Percentiles rank a stretch among this genome's conserved stretches.
These are phyloP conservation scores for Pyrus hybrid DNA, from an alignment of 331 rosid species.

Conservation along the genomic window DNA sequence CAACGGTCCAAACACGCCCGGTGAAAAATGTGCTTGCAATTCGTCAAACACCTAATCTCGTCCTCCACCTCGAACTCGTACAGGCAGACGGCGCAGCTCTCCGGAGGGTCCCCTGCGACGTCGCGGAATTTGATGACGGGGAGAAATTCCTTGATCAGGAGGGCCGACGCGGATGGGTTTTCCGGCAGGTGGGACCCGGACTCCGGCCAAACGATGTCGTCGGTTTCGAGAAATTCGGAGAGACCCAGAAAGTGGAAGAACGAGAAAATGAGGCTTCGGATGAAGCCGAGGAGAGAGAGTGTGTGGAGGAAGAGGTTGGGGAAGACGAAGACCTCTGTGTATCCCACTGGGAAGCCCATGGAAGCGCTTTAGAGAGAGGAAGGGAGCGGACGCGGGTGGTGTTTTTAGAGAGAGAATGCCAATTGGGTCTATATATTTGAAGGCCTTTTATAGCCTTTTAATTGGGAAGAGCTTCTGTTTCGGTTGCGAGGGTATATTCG, in stretches of 20 bases:
- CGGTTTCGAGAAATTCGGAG: slow-evolving; percentile 62
- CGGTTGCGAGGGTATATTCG: background rate
- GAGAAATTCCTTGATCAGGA: slow-evolving; percentile 61
- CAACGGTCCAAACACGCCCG: slow-evolving; percentile 83
- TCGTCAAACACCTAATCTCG: slow-evolving; percentile 73
- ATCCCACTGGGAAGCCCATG: slow-evolving; percentile 92
- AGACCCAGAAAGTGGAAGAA: slow-evolving; percentile 65
- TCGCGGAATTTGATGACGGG: slow-evolving; percentile 51
- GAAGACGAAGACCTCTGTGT: slow-evolving; percentile 53
- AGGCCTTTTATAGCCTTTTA: background rate
- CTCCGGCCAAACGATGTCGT: slow-evolving; percentile 36
- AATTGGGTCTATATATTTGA: too few relatives aligned
- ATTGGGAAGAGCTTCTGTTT: slow-evolving; percentile 25
- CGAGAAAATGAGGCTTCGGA: slow-evolving; percentile 49
- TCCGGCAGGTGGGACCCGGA: slow-evolving; percentile 13
- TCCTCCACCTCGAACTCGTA: slow-evolving; percentile 60
- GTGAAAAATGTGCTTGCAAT: slow-evolving; percentile 89
- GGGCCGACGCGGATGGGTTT: slow-evolving; percentile 46
- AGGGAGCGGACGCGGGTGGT: background rate
- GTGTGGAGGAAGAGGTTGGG: slow-evolving; percentile 66
- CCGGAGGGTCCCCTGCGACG: slow-evolving; percentile 18
- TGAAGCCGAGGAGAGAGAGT: slow-evolving; percentile 54
- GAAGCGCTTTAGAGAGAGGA: background rate
- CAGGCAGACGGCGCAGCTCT: slow-evolving; percentile 74
- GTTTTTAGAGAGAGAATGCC: background rate